Evolutionary conservation across 768 basidiomycete species (phyloP), one percentile per base, ranked within the genome.

Genomic region (Mycena kentingensis): DNA sequence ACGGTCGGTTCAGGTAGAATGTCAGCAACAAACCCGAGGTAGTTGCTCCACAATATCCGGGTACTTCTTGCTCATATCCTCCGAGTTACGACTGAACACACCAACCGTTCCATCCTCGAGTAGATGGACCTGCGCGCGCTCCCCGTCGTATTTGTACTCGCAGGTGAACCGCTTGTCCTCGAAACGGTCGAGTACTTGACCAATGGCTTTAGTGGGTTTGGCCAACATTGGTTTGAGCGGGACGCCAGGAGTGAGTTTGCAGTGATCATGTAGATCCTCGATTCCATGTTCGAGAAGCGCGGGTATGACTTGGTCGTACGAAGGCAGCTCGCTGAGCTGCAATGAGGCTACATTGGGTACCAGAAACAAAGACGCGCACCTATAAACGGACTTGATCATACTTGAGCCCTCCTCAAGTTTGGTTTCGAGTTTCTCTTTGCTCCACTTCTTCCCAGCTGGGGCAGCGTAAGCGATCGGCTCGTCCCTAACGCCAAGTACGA

Each of bases 131-230:
- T 98, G 95, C 15, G 97, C 97, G 41, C 97, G 86, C 68, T 99
- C 97, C 6, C 97, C 97, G 58, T 99, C 97, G 61, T 99, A 99
- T 70, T 99, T 99, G 73, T 99, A 99, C 74, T 99, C 97, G 72
- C 95, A 98, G 8, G 97, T 98, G 67, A 99, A 98, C 48, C 79
- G 82, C 70, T 94, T 95, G 64, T 85, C 86, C 70, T 99, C 97
- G 64, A 98, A 99, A 51, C 94, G 78, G 71, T 99, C 96, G 19
- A 99, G 80, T 18, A 99, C 96, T 71, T 98, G 96, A 13, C 92
- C 87, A 60, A 99, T 98, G 3, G 97, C 97, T 70, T 99, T 99
- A 0, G 96, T 98, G 8, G 97, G 97, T 70, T 98, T 99, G 15
- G 97, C 97, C 46, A 99, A 77, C 97, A 99, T 99, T 13, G 97